These are phyloP conservation scores for Naganishia randhawae DNA, from an alignment of 768 basidiomycete genomes.

Conservation along the genomic window DNA sequence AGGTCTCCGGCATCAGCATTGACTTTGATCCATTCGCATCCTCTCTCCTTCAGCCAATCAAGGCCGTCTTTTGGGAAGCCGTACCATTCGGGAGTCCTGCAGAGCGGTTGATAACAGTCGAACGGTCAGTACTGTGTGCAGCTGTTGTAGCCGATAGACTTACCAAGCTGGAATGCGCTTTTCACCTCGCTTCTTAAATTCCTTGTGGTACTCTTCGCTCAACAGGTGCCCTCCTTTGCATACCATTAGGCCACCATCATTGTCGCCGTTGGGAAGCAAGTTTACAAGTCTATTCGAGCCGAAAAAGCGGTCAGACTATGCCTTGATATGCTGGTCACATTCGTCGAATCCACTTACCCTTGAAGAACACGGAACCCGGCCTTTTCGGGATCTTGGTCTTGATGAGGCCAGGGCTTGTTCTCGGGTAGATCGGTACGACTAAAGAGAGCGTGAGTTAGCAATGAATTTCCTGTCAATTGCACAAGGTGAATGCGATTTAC, in stretches of 20 bases:
- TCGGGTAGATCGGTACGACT: slow-evolving; percentile 1
- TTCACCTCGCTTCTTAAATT: slow-evolving; percentile 37
- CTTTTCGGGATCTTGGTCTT: slow-evolving; percentile 22
- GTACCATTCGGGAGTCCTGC: slow-evolving; percentile 33
- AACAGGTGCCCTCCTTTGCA: slow-evolving; percentile 28
- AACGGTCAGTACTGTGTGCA: neutral
- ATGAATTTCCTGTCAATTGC: neutral
- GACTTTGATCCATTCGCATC: slow-evolving; percentile 45
- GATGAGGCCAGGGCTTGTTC: slow-evolving; percentile 15
- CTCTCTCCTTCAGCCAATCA: slow-evolving; percentile 43
- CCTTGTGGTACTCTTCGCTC: slow-evolving; percentile 35
- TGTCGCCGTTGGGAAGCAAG: slow-evolving; percentile 35
- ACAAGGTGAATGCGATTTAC: neutral
- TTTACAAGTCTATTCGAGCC: slow-evolving; percentile 39
- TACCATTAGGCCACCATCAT: slow-evolving; percentile 42
- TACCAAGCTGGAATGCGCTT: slow-evolving; percentile 24
- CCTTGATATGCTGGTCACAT: no score
- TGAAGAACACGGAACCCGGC: slow-evolving; percentile 11
- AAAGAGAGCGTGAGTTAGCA: neutral
- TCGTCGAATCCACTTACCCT: neutral
- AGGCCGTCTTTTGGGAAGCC: slow-evolving; percentile 36
- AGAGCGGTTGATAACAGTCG: neutral
- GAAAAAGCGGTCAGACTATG: neutral
- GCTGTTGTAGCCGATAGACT: neutral
- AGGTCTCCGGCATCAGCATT: slow-evolving; percentile 43